A percentile compares a stretch with the other conserved stretches of the same genome.
Conservation (phyloP, 805 yeast genomes). For the Wilhelminamyces savonicus region DNA sequence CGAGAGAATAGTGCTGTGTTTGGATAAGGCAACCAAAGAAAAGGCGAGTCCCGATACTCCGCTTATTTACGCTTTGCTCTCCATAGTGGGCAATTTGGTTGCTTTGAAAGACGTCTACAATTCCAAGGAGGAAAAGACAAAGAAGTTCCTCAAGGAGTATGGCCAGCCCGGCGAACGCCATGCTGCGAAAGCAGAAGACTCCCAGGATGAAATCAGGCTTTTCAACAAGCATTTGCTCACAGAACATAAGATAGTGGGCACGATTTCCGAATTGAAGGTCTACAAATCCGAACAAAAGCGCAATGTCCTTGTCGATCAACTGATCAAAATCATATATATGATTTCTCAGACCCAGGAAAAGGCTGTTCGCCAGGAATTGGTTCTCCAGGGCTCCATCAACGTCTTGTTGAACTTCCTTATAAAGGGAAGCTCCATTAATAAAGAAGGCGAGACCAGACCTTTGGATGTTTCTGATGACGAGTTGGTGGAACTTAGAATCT, state of each 20-base stretch:
- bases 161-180: slow-evolving; percentile 22
- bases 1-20: slow-evolving; percentile 10
- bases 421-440: slow-evolving; percentile 17
- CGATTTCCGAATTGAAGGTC: slow-evolving; percentile 12
- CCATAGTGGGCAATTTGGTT: slow-evolving; percentile 35
- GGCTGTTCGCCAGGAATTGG: slow-evolving; percentile 26
- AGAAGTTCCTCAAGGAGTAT: slow-evolving; percentile 31
- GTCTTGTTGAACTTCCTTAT: slow-evolving; percentile 34
- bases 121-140: slow-evolving; percentile 23
- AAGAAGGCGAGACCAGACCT: slow-evolving; percentile 17
- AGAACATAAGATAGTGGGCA: slow-evolving; percentile 16
- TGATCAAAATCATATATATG: too few relatives aligned
- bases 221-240: slow-evolving; percentile 24
- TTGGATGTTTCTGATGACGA: slow-evolving; percentile 4
- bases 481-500: slow-evolving; percentile 16
- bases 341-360: slow-evolving; percentile 22
- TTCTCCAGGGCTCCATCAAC: slow-evolving; percentile 41
- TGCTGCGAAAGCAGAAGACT: slow-evolving; percentile 14
- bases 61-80: slow-evolving; percentile 36
- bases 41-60: slow-evolving; percentile 7
- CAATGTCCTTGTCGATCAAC: too few relatives aligned
- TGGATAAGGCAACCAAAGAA: slow-evolving; percentile 1
- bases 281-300: slow-evolving; percentile 8
- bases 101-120: slow-evolving; percentile 18
- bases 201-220: slow-evolving; percentile 17